Percentiles rank a stretch among this genome's conserved stretches.
Evolutionary conservation across 371 early-diverging fungal species (phyloP).

Genomic region (Saksenaea vasiformis): DNA sequence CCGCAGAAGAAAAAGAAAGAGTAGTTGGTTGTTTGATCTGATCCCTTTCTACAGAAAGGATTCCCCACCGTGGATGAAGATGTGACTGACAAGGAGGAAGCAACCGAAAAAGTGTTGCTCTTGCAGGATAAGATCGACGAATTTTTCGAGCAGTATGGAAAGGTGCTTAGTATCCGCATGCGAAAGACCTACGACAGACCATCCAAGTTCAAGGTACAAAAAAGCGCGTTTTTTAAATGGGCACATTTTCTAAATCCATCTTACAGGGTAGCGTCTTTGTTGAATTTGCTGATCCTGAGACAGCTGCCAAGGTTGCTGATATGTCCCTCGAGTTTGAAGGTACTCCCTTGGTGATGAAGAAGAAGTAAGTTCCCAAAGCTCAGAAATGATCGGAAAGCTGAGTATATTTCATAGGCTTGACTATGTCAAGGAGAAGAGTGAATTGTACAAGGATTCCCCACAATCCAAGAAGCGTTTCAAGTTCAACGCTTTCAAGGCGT

Average conservation of each 20-base stretch:
- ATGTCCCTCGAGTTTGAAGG: conserved; percentile 55
- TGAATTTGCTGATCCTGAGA: conserved; percentile 56
- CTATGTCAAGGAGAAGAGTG: conserved; percentile 15
- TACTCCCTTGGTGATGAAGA: conserved; percentile 49
- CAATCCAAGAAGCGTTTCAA: not conserved
- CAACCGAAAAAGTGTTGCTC: conserved; percentile 39
- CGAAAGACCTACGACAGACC: conserved; percentile 55
- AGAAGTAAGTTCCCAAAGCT: conserved; percentile 38
- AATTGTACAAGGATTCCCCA: conserved; percentile 8
- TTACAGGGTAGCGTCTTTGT: conserved; percentile 62
- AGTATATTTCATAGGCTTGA: conserved; percentile 2
- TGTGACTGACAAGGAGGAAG: conserved; percentile 15
- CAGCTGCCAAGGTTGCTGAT: conserved; percentile 54
- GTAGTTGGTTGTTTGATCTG: not conserved
- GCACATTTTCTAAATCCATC: not conserved
- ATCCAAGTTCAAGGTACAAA: conserved; percentile 40
- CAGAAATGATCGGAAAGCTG: conserved; percentile 17
- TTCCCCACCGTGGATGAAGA: conserved; percentile 46
- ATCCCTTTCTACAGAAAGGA: conserved; percentile 52
- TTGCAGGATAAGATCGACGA: conserved; percentile 65
- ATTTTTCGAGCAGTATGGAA: conserved; percentile 51
- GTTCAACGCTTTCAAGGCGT: conserved; percentile 14
- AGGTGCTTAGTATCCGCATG: conserved; percentile 62
- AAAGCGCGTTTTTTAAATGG: not conserved
- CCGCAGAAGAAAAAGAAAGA: not conserved